Evolutionary conservation across 768 basidiomycete genomes (phyloP), one percentile per base, ranked within the genome.

Genomic region (Russula sp.): DNA sequence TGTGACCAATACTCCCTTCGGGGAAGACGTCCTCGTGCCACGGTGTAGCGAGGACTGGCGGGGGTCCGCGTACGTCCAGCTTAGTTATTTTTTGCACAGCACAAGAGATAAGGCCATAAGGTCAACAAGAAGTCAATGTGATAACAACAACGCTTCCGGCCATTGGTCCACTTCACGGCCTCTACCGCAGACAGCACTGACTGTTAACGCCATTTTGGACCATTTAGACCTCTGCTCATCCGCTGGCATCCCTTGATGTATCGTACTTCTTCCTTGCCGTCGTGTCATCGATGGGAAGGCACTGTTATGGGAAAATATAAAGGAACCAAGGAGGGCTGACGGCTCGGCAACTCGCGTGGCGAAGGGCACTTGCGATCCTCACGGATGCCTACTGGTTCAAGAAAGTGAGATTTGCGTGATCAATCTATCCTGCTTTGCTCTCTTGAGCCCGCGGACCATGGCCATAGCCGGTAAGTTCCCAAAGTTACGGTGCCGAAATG

Each of bases 291-390:
- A 55, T 61, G 30, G 56, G 36, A 36, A 36, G 13, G n/a, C 57
- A 13, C 20, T 22, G 14, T 28, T 24, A 34, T 28, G 38, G 38
- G 36, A 10, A 57, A 32, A 44, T 53, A 9, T 9, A 26, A 51
- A 22, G 44, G 51, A 51, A 51, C 63, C 52, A 24, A 32, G 20
- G 52, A 59, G 53, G 32, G 53, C 22, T 40, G 6, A 46, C 52
- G 34, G 36, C 32, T 20, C 57, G 63, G 63, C 57, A 64, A 64
- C 52, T 64, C 53, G 63, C 52, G 63, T 59, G 52, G 57, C 51
- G 20, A 52, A 51, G 53, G 36, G 16, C 22, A 36, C 11, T 20
- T 9, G 30, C 51, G 51, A 61, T 54, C 42, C 40, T 44, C 26
- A 22, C 5, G 26, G n/a, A 32, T 28, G 11, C 42, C 30, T 57